Evolutionary conservation across 192 early-diverging fungal genomes (phyloP).

Genomic region (Coemansia sp.): DNA sequence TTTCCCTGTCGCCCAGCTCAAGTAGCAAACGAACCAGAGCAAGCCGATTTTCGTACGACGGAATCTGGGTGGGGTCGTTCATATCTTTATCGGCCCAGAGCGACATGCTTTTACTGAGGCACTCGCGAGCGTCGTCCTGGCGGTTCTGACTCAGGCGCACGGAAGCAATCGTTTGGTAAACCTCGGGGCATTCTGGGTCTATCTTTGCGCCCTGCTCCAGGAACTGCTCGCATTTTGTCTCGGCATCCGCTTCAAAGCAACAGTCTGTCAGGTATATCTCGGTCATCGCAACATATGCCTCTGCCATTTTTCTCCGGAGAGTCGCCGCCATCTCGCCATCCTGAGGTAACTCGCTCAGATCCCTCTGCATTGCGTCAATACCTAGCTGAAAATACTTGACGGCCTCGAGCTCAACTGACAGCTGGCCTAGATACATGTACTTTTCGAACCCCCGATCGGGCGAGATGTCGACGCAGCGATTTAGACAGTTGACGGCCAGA

Average conservation of each 20-base stretch:
- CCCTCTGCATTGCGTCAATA: slow-evolving; percentile 61
- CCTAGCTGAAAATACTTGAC: slow-evolving; percentile 71
- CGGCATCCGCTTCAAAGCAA: slow-evolving; percentile 91
- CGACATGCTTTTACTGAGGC: slow-evolving; percentile 63
- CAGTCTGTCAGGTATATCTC: slow-evolving; percentile 98
- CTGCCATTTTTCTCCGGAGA: slow-evolving; percentile 67
- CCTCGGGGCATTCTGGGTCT: slow-evolving; percentile 76
- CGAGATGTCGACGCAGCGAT: slow-evolving; percentile 57
- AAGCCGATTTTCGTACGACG: slow-evolving; percentile 82
- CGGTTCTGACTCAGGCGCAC: slow-evolving; percentile 84
- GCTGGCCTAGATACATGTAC: slow-evolving; percentile 88
- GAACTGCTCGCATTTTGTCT: slow-evolving; percentile 75
- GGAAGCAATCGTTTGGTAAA: slow-evolving; percentile 84
- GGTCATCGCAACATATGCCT: slow-evolving; percentile 88
- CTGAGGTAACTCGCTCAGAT: slow-evolving; percentile 38
- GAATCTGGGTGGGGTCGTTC: slow-evolving; percentile 50
- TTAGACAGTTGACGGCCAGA: slow-evolving; percentile 60
- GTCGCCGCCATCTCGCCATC: slow-evolving; percentile 36
- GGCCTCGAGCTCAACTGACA: slow-evolving; percentile 64
- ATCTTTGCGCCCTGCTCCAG: slow-evolving; percentile 64
- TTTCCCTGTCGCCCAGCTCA: slow-evolving; percentile 75
- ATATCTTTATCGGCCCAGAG: slow-evolving; percentile 68
- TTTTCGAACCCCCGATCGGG: slow-evolving; percentile 68
- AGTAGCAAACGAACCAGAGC: slow-evolving; percentile 80
- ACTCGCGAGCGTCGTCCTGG: slow-evolving; percentile 71